phyloP scores from a whole-genome alignment of 1,284 basidiomycete species.

The Entoloma clypeatum region DNA sequence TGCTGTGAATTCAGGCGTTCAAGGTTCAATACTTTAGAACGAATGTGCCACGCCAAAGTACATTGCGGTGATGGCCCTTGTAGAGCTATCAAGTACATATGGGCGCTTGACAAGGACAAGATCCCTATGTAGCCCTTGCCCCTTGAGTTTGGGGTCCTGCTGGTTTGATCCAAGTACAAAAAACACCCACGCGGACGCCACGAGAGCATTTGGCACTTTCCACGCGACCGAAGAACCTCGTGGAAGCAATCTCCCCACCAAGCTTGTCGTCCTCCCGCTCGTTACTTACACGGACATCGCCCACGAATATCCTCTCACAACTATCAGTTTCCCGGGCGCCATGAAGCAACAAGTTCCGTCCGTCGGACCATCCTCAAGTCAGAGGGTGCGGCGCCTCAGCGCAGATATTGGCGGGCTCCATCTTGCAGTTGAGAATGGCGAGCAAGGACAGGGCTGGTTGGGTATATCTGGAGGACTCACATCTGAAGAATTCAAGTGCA shows the following conservation, averaged over 20 bases:
- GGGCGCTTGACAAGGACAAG: no score
- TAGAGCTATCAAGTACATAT: no score
- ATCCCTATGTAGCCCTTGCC: no score
- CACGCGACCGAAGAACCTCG: slow-evolving; percentile 37
- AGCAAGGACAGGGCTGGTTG: slow-evolving; percentile 71
- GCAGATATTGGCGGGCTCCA: slow-evolving; percentile 84
- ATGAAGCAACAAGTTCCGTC: slow-evolving; percentile 10
- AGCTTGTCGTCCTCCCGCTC: slow-evolving; percentile 15
- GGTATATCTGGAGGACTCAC: slow-evolving; percentile 54
- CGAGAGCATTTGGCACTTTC: slow-evolving; percentile 35
- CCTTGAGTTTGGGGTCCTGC: slow-evolving; percentile 23
- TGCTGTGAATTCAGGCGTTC: no score
- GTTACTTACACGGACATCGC: not conserved
- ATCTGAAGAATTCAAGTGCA: slow-evolving; percentile 62
- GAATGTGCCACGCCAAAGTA: no score
- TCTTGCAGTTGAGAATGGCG: slow-evolving; percentile 64
- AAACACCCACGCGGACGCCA: slow-evolving; percentile 39
- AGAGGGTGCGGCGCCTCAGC: slow-evolving; percentile 50
- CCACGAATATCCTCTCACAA: not conserved
- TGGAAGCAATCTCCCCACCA: slow-evolving; percentile 16
- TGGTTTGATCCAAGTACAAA: slow-evolving; percentile 24
- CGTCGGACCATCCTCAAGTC: slow-evolving; percentile 13
- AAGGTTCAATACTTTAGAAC: no score
- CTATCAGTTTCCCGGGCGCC: slow-evolving; percentile 1
- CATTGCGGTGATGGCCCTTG: no score